phyloP scores from a whole-genome alignment of 352 stramenopile species.

The Globisporangium barbulae region DNA sequence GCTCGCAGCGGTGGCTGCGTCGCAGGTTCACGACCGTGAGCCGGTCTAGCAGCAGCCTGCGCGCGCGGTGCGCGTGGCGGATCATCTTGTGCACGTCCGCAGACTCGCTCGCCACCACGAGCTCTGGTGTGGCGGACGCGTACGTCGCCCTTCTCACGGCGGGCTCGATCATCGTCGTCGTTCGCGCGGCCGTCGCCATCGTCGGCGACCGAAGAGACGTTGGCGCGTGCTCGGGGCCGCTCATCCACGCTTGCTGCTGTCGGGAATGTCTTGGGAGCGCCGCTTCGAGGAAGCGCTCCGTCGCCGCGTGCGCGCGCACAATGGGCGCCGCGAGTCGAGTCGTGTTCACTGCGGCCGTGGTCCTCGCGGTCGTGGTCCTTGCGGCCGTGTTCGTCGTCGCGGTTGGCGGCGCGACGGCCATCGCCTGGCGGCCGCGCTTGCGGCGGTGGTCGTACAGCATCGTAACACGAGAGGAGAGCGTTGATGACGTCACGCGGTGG shows the following conservation, averaged over 20 bases:
- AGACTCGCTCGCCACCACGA: not conserved
- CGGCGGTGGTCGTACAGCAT: slow-evolving; percentile 10
- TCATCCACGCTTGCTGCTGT: not conserved
- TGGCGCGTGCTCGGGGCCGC: too few species aligned
- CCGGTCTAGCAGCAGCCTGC: slow-evolving; percentile 21
- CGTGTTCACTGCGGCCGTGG: not conserved
- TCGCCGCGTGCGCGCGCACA: not conserved
- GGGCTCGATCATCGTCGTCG: not conserved
- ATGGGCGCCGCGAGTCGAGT: not conserved
- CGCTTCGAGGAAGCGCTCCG: not conserved
- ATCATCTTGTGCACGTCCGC: slow-evolving; percentile 10
- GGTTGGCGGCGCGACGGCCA: not conserved
- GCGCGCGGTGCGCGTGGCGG: slow-evolving; percentile 22
- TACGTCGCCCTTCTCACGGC: too few species aligned
- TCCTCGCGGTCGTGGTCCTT: not conserved
- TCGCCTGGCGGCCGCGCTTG: slow-evolving; percentile 1
- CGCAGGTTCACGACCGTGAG: slow-evolving; percentile 23
- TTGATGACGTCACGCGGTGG: not conserved
- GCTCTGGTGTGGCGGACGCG: too few species aligned
- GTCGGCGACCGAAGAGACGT: not conserved
- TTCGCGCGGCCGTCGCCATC: too few species aligned
- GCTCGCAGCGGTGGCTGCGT: slow-evolving; percentile 22
- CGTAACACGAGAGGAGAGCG: not conserved
- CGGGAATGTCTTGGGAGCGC: not conserved
- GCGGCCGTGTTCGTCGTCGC: not conserved